phyloP scores from a whole-genome alignment of 2,329 filamentous ascomycete species.

The Helotiales sp. region DNA sequence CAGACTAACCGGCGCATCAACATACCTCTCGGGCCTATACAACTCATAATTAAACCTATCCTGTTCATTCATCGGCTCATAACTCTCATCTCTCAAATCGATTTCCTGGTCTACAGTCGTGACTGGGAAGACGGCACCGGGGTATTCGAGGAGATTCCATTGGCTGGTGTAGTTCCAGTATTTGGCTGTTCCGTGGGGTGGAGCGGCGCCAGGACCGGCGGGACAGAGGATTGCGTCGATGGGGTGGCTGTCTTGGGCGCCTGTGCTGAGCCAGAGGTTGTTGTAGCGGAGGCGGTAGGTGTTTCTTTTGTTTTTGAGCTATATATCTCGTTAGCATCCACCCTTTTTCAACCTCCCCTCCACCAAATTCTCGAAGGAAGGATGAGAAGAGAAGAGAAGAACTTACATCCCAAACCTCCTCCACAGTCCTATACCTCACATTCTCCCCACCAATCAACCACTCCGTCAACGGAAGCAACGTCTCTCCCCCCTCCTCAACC shows the following conservation, averaged over 20 bases:
- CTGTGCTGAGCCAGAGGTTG: constrained; percentile 25
- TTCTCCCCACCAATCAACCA: constrained; percentile 27
- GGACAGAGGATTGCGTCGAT: constrained; percentile 61
- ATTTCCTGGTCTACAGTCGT: constrained; percentile 29
- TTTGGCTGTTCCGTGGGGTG: constrained; percentile 45
- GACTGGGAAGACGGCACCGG: constrained; percentile 59
- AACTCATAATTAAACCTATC: constrained; percentile 28
- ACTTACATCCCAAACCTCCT: constrained; percentile 22
- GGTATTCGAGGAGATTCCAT: constrained; percentile 70
- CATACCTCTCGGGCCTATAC: constrained; percentile 27
- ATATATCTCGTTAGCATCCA: not conserved
- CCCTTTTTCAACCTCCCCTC: not conserved
- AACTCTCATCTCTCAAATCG: constrained; percentile 18
- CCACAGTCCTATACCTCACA: constrained; percentile 22
- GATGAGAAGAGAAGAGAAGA: not conserved
- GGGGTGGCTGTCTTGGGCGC: constrained; percentile 33
- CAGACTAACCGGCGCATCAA: constrained; percentile 37
- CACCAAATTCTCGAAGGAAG: not conserved
- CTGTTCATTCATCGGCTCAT: constrained; percentile 28
- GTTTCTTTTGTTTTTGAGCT: constrained; percentile 36
- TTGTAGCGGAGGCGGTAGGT: constrained; percentile 30
- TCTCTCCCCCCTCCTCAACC: constrained; percentile 16
- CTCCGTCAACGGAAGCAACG: constrained; percentile 17
- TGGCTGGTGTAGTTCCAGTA: constrained; percentile 65
- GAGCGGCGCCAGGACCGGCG: constrained; percentile 53